phyloP scores from a whole-genome alignment of 1,284 basidiomycete species.

The Cryptococcus wingfieldii region DNA sequence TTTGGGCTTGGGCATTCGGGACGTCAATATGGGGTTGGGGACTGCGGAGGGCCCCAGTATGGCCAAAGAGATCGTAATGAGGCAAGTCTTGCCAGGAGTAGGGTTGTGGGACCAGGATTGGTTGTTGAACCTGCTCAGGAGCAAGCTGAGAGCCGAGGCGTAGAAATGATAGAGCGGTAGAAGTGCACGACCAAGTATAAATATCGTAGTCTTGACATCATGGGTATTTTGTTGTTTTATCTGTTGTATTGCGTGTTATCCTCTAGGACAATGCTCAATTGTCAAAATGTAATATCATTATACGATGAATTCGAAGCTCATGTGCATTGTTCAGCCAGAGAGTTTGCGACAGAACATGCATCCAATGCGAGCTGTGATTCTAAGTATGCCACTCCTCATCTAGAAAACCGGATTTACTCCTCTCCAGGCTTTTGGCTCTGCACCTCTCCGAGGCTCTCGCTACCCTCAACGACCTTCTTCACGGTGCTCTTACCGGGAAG shows the following conservation, averaged over 20 bases:
- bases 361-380: no score
- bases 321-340: no score
- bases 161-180: neutral
- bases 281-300: no score
- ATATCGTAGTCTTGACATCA: no score
- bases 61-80: neutral
- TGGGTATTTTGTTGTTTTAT: no score
- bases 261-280: no score
- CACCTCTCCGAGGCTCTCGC: constrained; percentile 18
- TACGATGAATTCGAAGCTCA: no score
- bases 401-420: constrained; percentile 17
- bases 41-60: neutral
- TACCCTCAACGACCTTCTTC: constrained; percentile 5
- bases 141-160: constrained; percentile 25
- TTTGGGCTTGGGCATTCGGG: neutral
- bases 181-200: no score
- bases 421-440: constrained; percentile 34
- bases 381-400: no score
- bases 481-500: constrained; percentile 37
- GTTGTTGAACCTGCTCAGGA: constrained; percentile 36
- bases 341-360: no score
- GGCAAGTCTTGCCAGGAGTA: constrained; percentile 21
- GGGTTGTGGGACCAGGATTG: constrained; percentile 43
- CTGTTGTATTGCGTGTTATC: no score
- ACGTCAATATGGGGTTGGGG: neutral